phyloP scores from a whole-genome alignment of 768 basidiomycete genomes.

The Melanogaster broomeanus region DNA sequence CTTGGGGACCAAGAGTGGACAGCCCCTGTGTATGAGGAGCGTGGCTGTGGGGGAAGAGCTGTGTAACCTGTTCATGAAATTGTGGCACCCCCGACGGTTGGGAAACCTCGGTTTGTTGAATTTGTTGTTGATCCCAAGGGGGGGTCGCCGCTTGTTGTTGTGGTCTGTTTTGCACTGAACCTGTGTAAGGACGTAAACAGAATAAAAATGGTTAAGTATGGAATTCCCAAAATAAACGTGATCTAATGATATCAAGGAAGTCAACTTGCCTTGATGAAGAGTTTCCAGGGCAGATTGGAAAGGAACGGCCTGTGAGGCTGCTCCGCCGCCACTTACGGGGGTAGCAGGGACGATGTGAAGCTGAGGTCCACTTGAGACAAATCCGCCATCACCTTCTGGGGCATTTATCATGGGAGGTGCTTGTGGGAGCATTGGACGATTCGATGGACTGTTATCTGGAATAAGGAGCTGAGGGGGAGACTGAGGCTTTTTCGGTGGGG shows the following conservation, averaged over 20 bases:
- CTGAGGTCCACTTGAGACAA: slow-evolving; percentile 53
- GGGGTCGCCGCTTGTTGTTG: slow-evolving; percentile 36
- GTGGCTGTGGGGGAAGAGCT: slow-evolving; percentile 37
- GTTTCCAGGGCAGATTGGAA: slow-evolving; percentile 54
- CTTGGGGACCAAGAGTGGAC: slow-evolving; percentile 34
- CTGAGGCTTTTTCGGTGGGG: slow-evolving; percentile 53
- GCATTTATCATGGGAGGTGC: slow-evolving; percentile 57
- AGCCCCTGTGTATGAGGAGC: slow-evolving; percentile 35
- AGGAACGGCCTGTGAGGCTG: slow-evolving; percentile 44
- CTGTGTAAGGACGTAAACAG: slow-evolving; percentile 27
- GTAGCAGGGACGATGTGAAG: slow-evolving; percentile 85
- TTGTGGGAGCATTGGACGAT: slow-evolving; percentile 37
- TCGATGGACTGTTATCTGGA: slow-evolving; percentile 54
- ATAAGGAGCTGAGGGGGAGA: slow-evolving; percentile 64
- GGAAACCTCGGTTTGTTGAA: slow-evolving; percentile 34
- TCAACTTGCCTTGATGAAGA: slow-evolving; percentile 54
- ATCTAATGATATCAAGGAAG: slow-evolving; percentile 30
- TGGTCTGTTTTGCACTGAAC: slow-evolving; percentile 32
- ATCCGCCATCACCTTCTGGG: slow-evolving; percentile 55
- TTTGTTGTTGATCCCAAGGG: slow-evolving; percentile 38
- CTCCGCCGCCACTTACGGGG: slow-evolving; percentile 66
- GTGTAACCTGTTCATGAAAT: slow-evolving; percentile 30
- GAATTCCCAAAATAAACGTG: slow-evolving; percentile 33
- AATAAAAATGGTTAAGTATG: slow-evolving; percentile 30
- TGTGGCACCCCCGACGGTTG: slow-evolving; percentile 31